A percentile compares a stretch with the other conserved stretches of the same genome.
Conservation (phyloP, 169 alveolate species). For the Neospora caninum region DNA sequence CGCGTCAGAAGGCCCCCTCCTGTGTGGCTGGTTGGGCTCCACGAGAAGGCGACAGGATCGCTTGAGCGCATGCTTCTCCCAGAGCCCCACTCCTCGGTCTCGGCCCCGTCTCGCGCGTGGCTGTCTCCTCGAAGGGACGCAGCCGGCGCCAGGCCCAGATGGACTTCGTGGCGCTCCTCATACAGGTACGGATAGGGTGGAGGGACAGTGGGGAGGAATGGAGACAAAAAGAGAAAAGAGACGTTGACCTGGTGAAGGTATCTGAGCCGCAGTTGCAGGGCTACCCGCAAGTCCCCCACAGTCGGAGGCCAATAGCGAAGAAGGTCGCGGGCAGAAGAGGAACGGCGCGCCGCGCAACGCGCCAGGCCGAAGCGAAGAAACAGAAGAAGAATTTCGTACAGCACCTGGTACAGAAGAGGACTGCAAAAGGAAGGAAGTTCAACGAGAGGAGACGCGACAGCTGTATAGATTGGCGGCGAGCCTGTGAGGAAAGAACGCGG, state of each 20-base stretch:
- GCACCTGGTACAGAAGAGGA: constrained; percentile 7
- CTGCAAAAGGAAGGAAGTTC: constrained; percentile 15
- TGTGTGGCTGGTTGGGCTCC: not conserved
- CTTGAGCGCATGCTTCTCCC: not conserved
- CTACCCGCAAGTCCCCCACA: not conserved
- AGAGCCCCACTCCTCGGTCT: not conserved
- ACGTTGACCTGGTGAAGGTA: constrained; percentile 35
- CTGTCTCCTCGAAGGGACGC: not conserved
- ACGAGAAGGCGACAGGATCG: not conserved
- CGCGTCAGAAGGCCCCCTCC: too few relatives aligned
- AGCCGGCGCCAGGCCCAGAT: not conserved
- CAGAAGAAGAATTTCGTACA: constrained; percentile 15
- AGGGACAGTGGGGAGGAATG: constrained; percentile 22
- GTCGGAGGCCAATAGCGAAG: constrained; percentile 34
- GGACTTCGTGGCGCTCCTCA: not conserved
- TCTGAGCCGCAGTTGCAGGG: constrained; percentile 2
- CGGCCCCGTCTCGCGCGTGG: not conserved
- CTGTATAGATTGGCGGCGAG: not conserved
- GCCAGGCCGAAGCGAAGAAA: not conserved
- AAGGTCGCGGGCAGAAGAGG: not conserved
- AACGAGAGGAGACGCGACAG: constrained; percentile 18
- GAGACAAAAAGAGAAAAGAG: not conserved
- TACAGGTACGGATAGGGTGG: constrained; percentile 19
- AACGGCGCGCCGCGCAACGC: not conserved
- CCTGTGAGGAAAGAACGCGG: not conserved